Percentiles rank a stretch among this genome's conserved stretches.
These are phyloP conservation scores for Vaccinium darrowii DNA, from an alignment of 148 eudicot genomes.

Conservation along the genomic window DNA sequence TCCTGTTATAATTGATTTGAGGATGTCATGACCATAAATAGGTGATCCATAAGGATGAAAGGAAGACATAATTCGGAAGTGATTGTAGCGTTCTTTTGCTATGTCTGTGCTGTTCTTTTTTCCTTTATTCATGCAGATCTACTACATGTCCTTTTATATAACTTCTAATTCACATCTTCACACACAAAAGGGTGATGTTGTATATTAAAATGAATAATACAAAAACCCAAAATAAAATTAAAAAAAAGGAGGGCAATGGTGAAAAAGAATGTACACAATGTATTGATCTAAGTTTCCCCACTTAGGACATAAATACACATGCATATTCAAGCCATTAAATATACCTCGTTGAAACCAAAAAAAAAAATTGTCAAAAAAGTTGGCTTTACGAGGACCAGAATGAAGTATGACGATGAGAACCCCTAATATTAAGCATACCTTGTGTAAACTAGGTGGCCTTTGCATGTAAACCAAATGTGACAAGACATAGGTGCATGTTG, in stretches of 20 bases:
- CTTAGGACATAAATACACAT: background rate
- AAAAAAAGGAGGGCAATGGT: background rate
- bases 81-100: background rate
- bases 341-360: background rate
- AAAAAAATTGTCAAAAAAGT: background rate
- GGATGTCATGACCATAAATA: constrained; percentile 26
- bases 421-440: constrained; percentile 42
- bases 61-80: background rate
- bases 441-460: constrained; percentile 56
- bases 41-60: background rate
- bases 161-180: background rate
- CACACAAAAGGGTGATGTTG: background rate
- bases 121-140: background rate
- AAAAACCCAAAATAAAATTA: background rate
- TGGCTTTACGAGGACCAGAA: background rate
- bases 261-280: background rate
- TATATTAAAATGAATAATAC: background rate
- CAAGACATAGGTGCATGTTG: constrained; percentile 67
- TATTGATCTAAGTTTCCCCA: background rate
- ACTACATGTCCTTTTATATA: background rate
- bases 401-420: background rate
- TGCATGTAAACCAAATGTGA: constrained; percentile 80
- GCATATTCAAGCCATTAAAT: background rate
- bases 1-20: constrained; percentile 15
- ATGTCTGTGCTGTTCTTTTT: background rate